Evolutionary conservation across 1,139 yeast genomes (phyloP).

Genomic region (Yamadazyma sp.): DNA sequence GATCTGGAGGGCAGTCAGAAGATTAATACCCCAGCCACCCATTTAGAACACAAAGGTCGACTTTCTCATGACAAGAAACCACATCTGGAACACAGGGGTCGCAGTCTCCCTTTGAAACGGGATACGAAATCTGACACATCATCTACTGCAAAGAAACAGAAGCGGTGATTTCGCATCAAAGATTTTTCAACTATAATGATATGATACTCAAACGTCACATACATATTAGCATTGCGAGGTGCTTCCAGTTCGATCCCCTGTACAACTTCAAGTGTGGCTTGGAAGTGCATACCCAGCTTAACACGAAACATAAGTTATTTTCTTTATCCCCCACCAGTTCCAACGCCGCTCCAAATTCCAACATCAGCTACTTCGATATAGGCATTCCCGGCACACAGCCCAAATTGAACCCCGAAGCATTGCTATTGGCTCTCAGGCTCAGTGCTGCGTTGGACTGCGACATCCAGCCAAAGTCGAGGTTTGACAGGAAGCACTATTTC

Average conservation of each 20-base stretch:
- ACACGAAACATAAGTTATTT: slow-evolving; percentile 73
- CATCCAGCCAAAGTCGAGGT: slow-evolving; percentile 58
- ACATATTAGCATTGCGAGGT: slow-evolving; percentile 3
- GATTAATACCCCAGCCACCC: too few relatives aligned
- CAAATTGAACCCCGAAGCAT: slow-evolving; percentile 69
- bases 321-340: slow-evolving; percentile 56
- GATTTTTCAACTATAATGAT: slow-evolving; percentile 3
- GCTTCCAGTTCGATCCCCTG: slow-evolving; percentile 12
- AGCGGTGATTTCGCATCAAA: background rate
- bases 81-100: too few relatives aligned
- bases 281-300: slow-evolving; percentile 89
- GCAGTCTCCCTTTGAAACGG: too few relatives aligned
- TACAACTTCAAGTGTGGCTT: slow-evolving; percentile 75
- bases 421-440: slow-evolving; percentile 67
- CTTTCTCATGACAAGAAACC: too few relatives aligned
- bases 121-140: background rate
- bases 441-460: slow-evolving; percentile 69
- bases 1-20: too few relatives aligned
- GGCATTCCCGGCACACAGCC: slow-evolving; percentile 97
- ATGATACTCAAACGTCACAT: slow-evolving; percentile 10
- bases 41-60: background rate
- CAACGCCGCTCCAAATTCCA: slow-evolving; percentile 61
- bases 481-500: slow-evolving; percentile 94
- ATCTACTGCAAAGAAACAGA: slow-evolving; percentile 1
- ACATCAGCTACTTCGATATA: slow-evolving; percentile 76